A percentile compares a stretch with the other conserved stretches of the same genome.
Evolutionary conservation across 2,329 filamentous ascomycete species (phyloP).

Genomic region (Pseudopyricularia javanii): DNA sequence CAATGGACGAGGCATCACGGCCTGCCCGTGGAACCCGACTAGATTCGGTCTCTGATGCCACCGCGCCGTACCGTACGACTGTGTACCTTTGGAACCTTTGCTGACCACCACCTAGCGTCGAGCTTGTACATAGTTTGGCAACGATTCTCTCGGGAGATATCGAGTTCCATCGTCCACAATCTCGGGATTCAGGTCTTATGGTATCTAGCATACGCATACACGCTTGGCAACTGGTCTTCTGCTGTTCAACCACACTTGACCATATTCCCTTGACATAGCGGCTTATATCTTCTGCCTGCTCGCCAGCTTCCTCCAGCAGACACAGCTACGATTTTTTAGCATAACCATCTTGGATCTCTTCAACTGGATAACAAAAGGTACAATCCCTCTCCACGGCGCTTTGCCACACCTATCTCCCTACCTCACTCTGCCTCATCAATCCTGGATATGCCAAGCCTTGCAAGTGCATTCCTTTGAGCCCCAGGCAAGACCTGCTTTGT

Average conservation of each 20-base stretch:
- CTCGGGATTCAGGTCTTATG: not conserved
- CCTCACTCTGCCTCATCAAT: not conserved
- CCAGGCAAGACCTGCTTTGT: not conserved
- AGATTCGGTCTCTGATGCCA: not conserved
- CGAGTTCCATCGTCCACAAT: not conserved
- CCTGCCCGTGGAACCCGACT: not conserved
- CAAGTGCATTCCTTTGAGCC: not conserved
- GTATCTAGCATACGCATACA: not conserved
- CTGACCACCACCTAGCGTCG: not conserved
- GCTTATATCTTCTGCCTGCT: not conserved
- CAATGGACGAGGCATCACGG: not conserved
- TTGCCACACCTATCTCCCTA: not conserved
- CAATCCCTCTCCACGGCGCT: not conserved
- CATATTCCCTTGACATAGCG: not conserved
- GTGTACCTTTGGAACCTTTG: not conserved
- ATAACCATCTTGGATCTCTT: not conserved
- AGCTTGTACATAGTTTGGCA: not conserved
- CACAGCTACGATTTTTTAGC: not conserved
- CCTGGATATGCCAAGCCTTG: not conserved
- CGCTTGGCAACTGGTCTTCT: slow-evolving; percentile 4
- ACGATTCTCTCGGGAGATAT: not conserved
- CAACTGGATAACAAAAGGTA: not conserved
- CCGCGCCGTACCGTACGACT: not conserved
- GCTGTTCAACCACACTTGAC: slow-evolving; percentile 10
- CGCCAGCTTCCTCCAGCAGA: not conserved